Base-by-base conservation (phyloP, 2,329 filamentous ascomycete species). In the Zymoseptoria pseudotritici region DNA sequence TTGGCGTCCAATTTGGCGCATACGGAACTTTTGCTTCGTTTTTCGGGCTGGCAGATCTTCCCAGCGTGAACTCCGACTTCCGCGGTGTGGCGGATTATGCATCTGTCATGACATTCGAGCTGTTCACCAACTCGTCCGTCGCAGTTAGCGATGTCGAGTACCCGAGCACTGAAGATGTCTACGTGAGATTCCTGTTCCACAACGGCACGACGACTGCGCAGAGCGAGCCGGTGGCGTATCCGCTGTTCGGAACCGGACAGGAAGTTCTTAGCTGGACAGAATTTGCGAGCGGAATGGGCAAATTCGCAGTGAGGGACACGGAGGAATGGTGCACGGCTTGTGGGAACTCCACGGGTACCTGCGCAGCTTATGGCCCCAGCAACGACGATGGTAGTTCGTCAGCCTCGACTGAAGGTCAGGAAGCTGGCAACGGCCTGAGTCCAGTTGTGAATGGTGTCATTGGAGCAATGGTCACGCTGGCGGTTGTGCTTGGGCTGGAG, bases 1-100 rank as follows among this genome's bases (percentile, higher is more conserved):
- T 81, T 63, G 74, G 72, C 66, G 74, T 86, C 67, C 82, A 85
- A 63, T 85, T 86, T 73, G 84, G 84, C 63, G 79, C 83, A 29
- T 87, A 87, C 72, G 83, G 76, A 4, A 81, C 80, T 24, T 85
- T 86, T 71, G 70, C 82, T 50, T 83, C 82, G 2, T 85, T 85
- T 76, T 86, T 86, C 71, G 83, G 83, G 21, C 79, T 86, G 19
- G 75, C 80, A 1, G 75, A 82, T 60, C 73, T 87, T 7, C 68
- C 70, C 1, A 64, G 74, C 11, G 80, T 76, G 1, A 83, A 80
- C 60, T 66, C 75, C 1, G 77, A 89, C 72, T 96, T 96, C 78
- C 85, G 78, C 61, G 89, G 89, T 58, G 78, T 96, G 11, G 85
- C 87, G n/a, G 87, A 91, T 76, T 96, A 96, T 69, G 91, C 91